These are phyloP conservation scores for Phytophthora fragariaefolia DNA, from an alignment of 352 stramenopile genomes.

Conservation along the genomic window DNA sequence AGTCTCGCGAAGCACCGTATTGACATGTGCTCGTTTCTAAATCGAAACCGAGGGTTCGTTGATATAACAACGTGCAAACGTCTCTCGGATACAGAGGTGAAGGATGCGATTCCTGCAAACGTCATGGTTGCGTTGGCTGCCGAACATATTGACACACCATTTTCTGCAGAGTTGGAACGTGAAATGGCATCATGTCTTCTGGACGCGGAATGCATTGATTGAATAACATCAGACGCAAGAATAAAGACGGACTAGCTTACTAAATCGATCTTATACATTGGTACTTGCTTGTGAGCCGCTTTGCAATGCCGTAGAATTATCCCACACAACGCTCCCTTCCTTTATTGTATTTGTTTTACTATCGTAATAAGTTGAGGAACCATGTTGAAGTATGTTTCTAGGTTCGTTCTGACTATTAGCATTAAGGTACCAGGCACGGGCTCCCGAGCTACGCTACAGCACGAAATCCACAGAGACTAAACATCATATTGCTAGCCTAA, in stretches of 20 bases:
- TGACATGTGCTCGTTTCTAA: constrained; percentile 13
- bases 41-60: constrained; percentile 10
- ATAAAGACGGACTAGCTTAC: too few relatives aligned
- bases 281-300: too few relatives aligned
- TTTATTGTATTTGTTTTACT: too few relatives aligned
- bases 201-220: background rate
- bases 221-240: too few relatives aligned
- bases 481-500: background rate
- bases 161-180: background rate
- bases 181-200: background rate
- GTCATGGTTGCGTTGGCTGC: background rate
- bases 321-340: too few relatives aligned
- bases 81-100: background rate
- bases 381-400: too few relatives aligned
- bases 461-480: too few relatives aligned
- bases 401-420: too few relatives aligned
- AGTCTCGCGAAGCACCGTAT: constrained; percentile 13
- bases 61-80: constrained; percentile 3
- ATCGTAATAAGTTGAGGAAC: too few relatives aligned
- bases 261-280: background rate
- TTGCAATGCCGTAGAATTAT: too few relatives aligned
- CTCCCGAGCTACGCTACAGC: too few relatives aligned
- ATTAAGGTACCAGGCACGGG: too few relatives aligned
- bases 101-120: background rate
- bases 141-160: background rate